Evolutionary conservation across 2,329 filamentous ascomycete genomes (phyloP), one percentile per base, ranked within the genome.

Genomic region (Aureobasidium sp.): DNA sequence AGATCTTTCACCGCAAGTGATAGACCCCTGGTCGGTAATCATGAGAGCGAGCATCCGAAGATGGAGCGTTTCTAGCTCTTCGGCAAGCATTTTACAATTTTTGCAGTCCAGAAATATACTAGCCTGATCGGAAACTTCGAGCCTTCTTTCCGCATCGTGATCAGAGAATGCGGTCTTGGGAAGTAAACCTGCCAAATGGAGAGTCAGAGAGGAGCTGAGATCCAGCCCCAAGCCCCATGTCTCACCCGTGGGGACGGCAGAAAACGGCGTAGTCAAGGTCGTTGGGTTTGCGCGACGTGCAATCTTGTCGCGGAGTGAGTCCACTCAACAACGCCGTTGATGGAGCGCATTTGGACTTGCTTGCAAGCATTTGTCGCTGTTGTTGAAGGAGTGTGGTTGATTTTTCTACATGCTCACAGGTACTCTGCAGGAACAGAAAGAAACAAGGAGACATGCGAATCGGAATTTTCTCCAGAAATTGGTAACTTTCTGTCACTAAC

Each of bases 391-490:
- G 32, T 27, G 20, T 39, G 20, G 20, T 52, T 27, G 48, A 26
- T 39, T 9, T 1, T 26, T 27, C 13, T 39, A 37, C 48, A 27
- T 39, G 48, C 13, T 39, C 32, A 37, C 32, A 52, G 34, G 48
- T 37, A 52, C 5, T 39, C 32, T 52, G 48, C 48, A 52, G 48
- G 48, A 52, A 52, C 48, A 52, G 48, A 51, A 51, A 36, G 32
- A 37, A 36, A 36, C 48, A 51, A 10, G 15, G 29, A 5, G 29
- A 34, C 47, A 27, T 15, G 26, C 37, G 17, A 42, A 32, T 6
- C 37, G 37, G 52, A 42, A 37, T 17, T 20, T 44, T 44, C 39
- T 34, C 39, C 15, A 15, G 15, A 10, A 9, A 5, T 26, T 10
- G 27, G 15, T 34, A 56, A 44, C 27, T 27, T 56, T 55, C 44